Conservation (phyloP, 495 filamentous ascomycete genomes). For the Niebla homalea region DNA sequence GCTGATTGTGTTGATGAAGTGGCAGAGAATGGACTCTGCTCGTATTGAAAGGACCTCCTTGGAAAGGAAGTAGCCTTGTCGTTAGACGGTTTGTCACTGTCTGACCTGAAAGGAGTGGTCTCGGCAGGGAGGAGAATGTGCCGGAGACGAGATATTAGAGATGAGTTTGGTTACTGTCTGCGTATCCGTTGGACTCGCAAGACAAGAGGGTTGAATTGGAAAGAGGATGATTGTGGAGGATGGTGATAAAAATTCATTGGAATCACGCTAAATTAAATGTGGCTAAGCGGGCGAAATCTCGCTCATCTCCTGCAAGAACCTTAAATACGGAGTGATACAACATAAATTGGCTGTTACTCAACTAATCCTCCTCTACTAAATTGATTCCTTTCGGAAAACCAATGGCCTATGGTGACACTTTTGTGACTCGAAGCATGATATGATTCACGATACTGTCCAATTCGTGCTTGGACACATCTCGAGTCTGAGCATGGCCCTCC, state of each 20-base stretch:
- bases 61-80: neutral
- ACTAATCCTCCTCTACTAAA: no score
- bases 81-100: neutral
- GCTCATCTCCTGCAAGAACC: neutral
- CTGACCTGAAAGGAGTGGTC: neutral
- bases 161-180: no score
- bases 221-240: no score
- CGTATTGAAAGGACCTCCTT: neutral
- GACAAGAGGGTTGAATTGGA: no score
- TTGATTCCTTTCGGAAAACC: no score
- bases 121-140: slow-evolving; percentile 6
- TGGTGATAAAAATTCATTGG: no score
- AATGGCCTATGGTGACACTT: no score
- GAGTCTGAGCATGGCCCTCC: no score
- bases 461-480: neutral
- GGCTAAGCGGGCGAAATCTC: neutral
- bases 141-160: neutral
- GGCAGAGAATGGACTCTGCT: neutral
- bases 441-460: no score
- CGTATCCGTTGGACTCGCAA: no score
- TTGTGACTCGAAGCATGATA: no score
- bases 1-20: neutral
- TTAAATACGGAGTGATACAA: neutral
- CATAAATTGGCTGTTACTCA: neutral
- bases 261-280: neutral